Conservation (phyloP, 371 early-diverging fungal species). For the Basidiobolus meristosporus region DNA sequence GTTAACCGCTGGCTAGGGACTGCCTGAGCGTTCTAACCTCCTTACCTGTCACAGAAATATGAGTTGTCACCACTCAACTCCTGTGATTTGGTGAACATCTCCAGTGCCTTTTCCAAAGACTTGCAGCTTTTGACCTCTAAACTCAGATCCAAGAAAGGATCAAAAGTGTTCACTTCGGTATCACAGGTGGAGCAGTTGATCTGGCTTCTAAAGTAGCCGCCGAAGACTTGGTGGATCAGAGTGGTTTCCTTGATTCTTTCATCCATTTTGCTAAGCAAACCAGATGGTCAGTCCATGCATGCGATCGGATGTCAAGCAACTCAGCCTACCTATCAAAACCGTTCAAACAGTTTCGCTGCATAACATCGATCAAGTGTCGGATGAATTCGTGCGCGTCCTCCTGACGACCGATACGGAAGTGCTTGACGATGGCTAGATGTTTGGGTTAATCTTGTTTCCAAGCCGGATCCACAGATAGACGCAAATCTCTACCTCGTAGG, state of each 20-base stretch:
- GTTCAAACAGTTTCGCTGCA: conserved; percentile 26
- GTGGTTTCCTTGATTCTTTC: conserved; percentile 52
- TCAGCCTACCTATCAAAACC: conserved; percentile 26
- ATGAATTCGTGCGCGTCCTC: conserved; percentile 87
- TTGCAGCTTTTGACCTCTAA: conserved; percentile 47
- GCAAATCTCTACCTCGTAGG: conserved; percentile 24
- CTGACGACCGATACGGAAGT: conserved; percentile 59
- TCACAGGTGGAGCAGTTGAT: conserved; percentile 55
- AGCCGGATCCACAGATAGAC: background rate
- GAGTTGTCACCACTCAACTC: conserved; percentile 26
- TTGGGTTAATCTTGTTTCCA: background rate
- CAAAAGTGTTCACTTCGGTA: conserved; percentile 50
- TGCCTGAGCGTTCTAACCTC: no score
- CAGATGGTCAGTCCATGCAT: no score
- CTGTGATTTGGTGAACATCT: conserved; percentile 40
- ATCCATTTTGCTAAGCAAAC: conserved; percentile 23
- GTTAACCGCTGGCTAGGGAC: no score
- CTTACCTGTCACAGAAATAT: conserved; percentile 53
- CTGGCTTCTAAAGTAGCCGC: conserved; percentile 59
- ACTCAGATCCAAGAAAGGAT: conserved; percentile 57
- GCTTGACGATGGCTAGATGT: conserved; percentile 36
- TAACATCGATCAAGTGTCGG: conserved; percentile 45
- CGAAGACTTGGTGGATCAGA: conserved; percentile 57
- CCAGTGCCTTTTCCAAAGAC: conserved; percentile 37
- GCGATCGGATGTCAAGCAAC: no score